A percentile compares a stretch with the other conserved stretches of the same genome.
Evolutionary conservation across 2,329 filamentous ascomycete genomes (phyloP).

Genomic region (Fusarium sp.): DNA sequence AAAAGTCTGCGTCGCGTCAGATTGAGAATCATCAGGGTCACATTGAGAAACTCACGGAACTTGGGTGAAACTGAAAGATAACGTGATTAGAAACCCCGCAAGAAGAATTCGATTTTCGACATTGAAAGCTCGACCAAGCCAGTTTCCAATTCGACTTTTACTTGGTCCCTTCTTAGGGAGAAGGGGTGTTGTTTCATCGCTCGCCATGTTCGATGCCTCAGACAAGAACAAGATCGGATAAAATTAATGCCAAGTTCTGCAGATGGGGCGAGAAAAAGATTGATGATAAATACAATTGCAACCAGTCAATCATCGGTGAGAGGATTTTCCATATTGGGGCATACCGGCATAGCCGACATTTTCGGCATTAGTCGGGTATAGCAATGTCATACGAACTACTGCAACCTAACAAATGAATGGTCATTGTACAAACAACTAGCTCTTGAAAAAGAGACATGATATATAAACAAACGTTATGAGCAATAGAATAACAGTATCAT

Average conservation of each 20-base stretch:
- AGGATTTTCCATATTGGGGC: constrained; percentile 11
- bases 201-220: constrained; percentile 26
- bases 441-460: background rate
- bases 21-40: background rate
- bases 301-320: constrained; percentile 23
- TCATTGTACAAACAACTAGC: no score
- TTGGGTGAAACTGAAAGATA: constrained; percentile 62
- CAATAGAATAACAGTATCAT: no score
- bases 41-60: constrained; percentile 55
- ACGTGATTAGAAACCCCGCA: constrained; percentile 68
- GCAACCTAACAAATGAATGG: no score
- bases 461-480: no score
- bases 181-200: constrained; percentile 42
- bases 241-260: constrained; percentile 10
- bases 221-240: background rate
- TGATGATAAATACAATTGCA: constrained; percentile 33
- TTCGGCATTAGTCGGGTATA: constrained; percentile 32
- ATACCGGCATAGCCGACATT: constrained; percentile 16
- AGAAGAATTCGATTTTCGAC: constrained; percentile 63
- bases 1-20: constrained; percentile 54
- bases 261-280: constrained; percentile 16
- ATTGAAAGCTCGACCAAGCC: constrained; percentile 36
- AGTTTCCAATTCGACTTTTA: constrained; percentile 14
- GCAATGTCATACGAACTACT: background rate
- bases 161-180: constrained; percentile 22